Evolutionary conservation across 352 stramenopile species (phyloP).

Genomic region (Phytophthora multivora): DNA sequence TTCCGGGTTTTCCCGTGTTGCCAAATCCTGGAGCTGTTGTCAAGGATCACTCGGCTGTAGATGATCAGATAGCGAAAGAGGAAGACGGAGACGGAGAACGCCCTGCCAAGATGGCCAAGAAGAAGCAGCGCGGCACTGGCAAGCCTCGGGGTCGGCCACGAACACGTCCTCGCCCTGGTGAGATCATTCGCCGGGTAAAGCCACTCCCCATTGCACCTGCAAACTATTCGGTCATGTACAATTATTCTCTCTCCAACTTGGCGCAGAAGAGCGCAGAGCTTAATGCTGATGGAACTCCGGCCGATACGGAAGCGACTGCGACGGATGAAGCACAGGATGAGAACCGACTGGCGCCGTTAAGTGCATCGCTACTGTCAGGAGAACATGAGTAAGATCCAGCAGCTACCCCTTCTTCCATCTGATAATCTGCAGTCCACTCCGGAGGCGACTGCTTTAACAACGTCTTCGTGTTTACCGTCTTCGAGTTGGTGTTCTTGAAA

Average conservation of each 20-base stretch:
- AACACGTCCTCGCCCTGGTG: constrained; percentile 72
- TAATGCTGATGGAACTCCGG: constrained; percentile 29
- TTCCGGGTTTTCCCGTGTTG: constrained; percentile 52
- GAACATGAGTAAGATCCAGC: constrained; percentile 54
- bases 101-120: constrained; percentile 62
- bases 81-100: constrained; percentile 33
- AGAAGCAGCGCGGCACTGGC: constrained; percentile 74
- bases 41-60: constrained; percentile 30
- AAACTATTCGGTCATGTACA: constrained; percentile 81
- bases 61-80: constrained; percentile 31
- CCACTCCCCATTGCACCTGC: constrained; percentile 71
- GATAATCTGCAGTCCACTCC: constrained; percentile 29
- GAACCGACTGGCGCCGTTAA: constrained; percentile 47
- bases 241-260: constrained; percentile 64
- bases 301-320: constrained; percentile 16
- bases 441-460: constrained; percentile 19
- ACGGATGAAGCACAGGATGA: constrained; percentile 43
- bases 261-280: constrained; percentile 59
- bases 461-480: constrained; percentile 8
- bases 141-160: constrained; percentile 73
- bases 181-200: constrained; percentile 79
- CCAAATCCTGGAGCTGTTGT: constrained; percentile 38
- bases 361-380: constrained; percentile 50
- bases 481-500: background rate
- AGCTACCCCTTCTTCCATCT: constrained; percentile 23